A percentile compares a stretch with the other conserved stretches of the same genome.
Conservation (phyloP, 2,329 filamentous ascomycete genomes). For the Trichoderma sp. region DNA sequence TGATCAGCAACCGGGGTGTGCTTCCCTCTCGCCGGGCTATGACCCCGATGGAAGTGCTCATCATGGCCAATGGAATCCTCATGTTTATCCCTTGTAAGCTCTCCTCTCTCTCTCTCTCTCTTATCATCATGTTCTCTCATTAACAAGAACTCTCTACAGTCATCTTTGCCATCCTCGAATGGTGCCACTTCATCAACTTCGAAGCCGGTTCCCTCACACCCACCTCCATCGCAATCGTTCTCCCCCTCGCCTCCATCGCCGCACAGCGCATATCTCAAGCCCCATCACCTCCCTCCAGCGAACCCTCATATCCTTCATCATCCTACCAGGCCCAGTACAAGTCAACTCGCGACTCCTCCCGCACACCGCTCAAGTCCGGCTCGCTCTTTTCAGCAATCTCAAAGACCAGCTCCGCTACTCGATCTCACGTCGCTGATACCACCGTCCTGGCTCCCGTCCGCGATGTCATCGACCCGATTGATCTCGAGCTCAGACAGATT, state of each 20-base stretch:
- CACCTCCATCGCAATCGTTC: constrained; percentile 49
- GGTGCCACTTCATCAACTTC: constrained; percentile 41
- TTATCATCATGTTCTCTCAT: neutral
- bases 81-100: constrained; percentile 54
- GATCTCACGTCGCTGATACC: neutral
- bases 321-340: constrained; percentile 24
- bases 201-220: constrained; percentile 49
- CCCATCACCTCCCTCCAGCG: constrained; percentile 23
- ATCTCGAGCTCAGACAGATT: constrained; percentile 35
- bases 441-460: neutral
- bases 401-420: neutral
- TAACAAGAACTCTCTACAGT: constrained; percentile 33
- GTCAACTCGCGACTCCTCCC: constrained; percentile 21
- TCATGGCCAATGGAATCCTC: constrained; percentile 54
- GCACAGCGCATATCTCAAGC: constrained; percentile 44
- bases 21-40: constrained; percentile 43
- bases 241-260: constrained; percentile 51
- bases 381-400: constrained; percentile 24
- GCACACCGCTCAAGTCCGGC: constrained; percentile 27
- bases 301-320: constrained; percentile 14
- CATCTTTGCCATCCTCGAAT: constrained; percentile 50
- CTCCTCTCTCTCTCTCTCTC: too few species aligned
- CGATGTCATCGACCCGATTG: constrained; percentile 28
- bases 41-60: constrained; percentile 52
- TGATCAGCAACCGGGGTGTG: constrained; percentile 46